Evolutionary conservation across 2,329 filamentous ascomycete species (phyloP), one percentile per base, ranked within the genome.

Genomic region (Ilyonectria robusta): DNA sequence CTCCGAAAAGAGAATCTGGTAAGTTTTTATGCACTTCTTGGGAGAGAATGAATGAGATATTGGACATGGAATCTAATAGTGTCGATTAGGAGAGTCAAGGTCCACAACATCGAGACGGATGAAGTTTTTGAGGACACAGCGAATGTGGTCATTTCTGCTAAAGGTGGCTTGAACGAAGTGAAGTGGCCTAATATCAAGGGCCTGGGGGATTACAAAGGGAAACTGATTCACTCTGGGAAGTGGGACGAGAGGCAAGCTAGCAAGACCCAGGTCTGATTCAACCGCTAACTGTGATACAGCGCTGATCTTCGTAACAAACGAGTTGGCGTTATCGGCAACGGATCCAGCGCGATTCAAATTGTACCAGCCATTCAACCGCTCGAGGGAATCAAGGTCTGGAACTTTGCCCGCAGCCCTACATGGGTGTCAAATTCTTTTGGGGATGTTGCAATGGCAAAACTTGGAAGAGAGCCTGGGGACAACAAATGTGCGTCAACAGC

Each of bases 331-430:
- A 58, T 66, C 23, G 63, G 63, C 2, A 58, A 58, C 21, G 63
- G 63, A 2, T 66, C 63, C 2, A 66, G 63, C 21, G 58, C 63
- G 3, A 62, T 66, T 21, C 63, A 66, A 19, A 66, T 66, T n/a
- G 59, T 66, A 1, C 63, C 63, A 9, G 26, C 33, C 6, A 35
- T 66, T 5, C 63, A 58, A 53, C 7, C 21, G 0, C 31, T 66
- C 0, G 63, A 66, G 21, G 59, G 59, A 1, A 26, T 35, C 19
- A 48, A 65, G 50, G 17, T 65, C n/a, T 58, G 59, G 35, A 33
- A 29, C 21, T 65, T 67, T 44, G 61, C 44, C 4, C 42, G 65
- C 6, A 47, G 29, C 11, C 54, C 54, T 2, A 65, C 61, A 6
- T 67, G 65, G 65, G 40, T 67, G 11, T 51, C 59, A 0, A 40